Evolutionary conservation across 768 basidiomycete genomes (phyloP).

Genomic region (Calocera viscosa): DNA sequence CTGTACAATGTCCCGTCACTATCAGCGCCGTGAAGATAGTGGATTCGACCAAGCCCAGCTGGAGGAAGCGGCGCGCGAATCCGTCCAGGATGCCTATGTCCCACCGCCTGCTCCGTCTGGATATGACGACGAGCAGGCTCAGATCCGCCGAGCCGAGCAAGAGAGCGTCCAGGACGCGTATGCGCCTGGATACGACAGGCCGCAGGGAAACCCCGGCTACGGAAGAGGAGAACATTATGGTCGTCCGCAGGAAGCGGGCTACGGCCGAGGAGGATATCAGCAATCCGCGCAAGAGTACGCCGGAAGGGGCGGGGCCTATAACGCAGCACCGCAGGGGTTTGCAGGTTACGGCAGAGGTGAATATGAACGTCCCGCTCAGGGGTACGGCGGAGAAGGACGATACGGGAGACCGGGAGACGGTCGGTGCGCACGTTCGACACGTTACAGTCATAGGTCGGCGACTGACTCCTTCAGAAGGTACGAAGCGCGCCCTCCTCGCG

Average conservation of each 20-base stretch:
- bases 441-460: not conserved
- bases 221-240: not conserved
- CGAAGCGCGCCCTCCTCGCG: not conserved
- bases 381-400: not conserved
- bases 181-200: not conserved
- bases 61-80: not conserved
- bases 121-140: not conserved
- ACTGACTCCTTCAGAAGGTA: not conserved
- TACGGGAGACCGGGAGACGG: not conserved
- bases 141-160: slow-evolving; percentile 1
- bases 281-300: not conserved
- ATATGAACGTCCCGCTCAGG: not conserved
- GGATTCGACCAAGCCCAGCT: not conserved
- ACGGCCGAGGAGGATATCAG: not conserved
- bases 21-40: not conserved
- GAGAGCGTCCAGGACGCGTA: not conserved
- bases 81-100: not conserved
- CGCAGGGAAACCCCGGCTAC: not conserved
- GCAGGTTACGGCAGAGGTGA: not conserved
- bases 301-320: not conserved
- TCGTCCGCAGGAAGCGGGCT: not conserved
- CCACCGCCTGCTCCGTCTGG: not conserved
- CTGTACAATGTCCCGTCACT: not conserved
- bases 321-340: not conserved
- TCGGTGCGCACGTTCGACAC: not conserved